phyloP scores from a whole-genome alignment of 2,329 filamentous ascomycete genomes.

The Sporothrix luriei region DNA sequence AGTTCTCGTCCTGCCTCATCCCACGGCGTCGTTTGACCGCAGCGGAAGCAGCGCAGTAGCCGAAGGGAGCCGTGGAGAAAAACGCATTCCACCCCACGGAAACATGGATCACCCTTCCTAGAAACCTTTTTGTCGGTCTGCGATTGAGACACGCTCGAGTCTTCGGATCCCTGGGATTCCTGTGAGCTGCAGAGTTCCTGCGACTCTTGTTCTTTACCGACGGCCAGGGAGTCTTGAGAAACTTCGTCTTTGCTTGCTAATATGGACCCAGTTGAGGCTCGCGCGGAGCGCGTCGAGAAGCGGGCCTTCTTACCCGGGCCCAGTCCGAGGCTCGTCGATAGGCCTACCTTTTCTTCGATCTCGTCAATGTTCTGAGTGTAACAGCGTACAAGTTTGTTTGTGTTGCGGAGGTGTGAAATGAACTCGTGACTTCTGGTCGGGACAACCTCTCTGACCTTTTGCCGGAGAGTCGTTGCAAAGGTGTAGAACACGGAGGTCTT shows the following conservation, averaged over 20 bases:
- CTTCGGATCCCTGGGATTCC: slow-evolving; percentile 19
- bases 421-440: slow-evolving; percentile 70
- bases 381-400: slow-evolving; percentile 68
- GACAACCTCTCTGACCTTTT: slow-evolving; percentile 64
- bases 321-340: slow-evolving; percentile 62
- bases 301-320: slow-evolving; percentile 64
- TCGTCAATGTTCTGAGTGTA: slow-evolving; percentile 78
- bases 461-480: slow-evolving; percentile 68
- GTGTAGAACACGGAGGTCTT: slow-evolving; percentile 72
- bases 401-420: slow-evolving; percentile 66
- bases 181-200: slow-evolving; percentile 4
- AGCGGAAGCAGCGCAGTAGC: slow-evolving; percentile 65
- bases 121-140: slow-evolving; percentile 30
- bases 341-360: slow-evolving; percentile 69
- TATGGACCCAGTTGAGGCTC: slow-evolving; percentile 23
- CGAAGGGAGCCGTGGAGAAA: slow-evolving; percentile 71
- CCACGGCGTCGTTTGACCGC: slow-evolving; percentile 61
- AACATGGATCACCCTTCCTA: slow-evolving; percentile 35
- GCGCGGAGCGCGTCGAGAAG: slow-evolving; percentile 51
- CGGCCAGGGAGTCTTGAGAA: neutral
- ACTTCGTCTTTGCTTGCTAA: slow-evolving; percentile 1
- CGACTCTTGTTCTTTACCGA: neutral
- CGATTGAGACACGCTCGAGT: neutral
- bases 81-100: slow-evolving; percentile 64
- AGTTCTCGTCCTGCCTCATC: slow-evolving; percentile 58